phyloP scores from a whole-genome alignment of 371 early-diverging fungal species.

The Rhizopus arrhizus region DNA sequence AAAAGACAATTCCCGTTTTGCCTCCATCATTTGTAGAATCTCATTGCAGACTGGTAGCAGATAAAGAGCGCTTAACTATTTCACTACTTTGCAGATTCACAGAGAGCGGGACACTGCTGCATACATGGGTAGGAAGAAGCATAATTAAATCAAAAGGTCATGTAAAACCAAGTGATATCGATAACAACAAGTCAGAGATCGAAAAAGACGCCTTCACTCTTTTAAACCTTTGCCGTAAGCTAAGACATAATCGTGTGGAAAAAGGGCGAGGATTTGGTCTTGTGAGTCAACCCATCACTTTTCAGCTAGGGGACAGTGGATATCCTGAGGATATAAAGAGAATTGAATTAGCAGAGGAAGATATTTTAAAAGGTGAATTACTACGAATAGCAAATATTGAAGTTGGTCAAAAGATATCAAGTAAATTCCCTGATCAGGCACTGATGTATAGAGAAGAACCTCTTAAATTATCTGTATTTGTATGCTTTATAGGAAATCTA shows the following conservation, averaged over 20 bases:
- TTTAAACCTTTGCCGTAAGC: slow-evolving; percentile 19
- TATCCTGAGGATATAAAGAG: slow-evolving; percentile 27
- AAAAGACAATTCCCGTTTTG: slow-evolving; percentile 85
- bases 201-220: slow-evolving; percentile 7
- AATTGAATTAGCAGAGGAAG: slow-evolving; percentile 13
- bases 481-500: slow-evolving; percentile 16
- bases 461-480: slow-evolving; percentile 22
- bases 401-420: slow-evolving; percentile 40
- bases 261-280: slow-evolving; percentile 19
- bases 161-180: slow-evolving; percentile 51
- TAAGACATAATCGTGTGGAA: slow-evolving; percentile 21
- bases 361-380: slow-evolving; percentile 31
- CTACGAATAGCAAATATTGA: slow-evolving; percentile 36
- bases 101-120: slow-evolving; percentile 52
- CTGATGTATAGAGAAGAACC: slow-evolving; percentile 34
- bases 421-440: slow-evolving; percentile 40
- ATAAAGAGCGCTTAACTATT: slow-evolving; percentile 54
- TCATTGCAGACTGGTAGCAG: slow-evolving; percentile 70
- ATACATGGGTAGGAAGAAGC: slow-evolving; percentile 60
- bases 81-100: slow-evolving; percentile 73
- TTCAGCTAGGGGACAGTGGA: slow-evolving; percentile 31
- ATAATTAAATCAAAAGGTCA: slow-evolving; percentile 68
- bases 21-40: slow-evolving; percentile 77
- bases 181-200: not conserved
- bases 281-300: slow-evolving; percentile 8